Conservation (phyloP, 495 filamentous ascomycete species). For the Podospora fimiseda region DNA sequence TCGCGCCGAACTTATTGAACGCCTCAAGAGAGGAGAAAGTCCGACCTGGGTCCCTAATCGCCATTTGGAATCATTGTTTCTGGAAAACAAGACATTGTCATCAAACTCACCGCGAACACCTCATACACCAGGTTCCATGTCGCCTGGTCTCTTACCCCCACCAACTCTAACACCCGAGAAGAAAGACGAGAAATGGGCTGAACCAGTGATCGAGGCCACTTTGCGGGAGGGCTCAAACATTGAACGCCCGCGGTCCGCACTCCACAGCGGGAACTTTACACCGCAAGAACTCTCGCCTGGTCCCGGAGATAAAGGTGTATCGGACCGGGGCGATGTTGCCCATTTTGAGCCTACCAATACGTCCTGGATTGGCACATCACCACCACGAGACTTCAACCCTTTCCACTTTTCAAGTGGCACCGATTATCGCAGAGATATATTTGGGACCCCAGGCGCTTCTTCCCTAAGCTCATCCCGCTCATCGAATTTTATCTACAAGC, state of each 20-base stretch:
- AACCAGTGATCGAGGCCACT: slow-evolving; percentile 21
- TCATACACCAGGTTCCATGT: slow-evolving; percentile 30
- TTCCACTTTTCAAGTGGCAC: slow-evolving; percentile 31
- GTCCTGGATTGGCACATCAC: slow-evolving; percentile 41
- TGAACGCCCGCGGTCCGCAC: slow-evolving; percentile 75
- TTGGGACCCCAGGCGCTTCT: slow-evolving; percentile 40
- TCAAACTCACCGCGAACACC: slow-evolving; percentile 33
- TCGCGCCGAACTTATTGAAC: slow-evolving; percentile 74
- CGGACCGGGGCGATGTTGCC: neutral
- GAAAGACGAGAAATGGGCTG: slow-evolving; percentile 12
- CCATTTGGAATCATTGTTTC: slow-evolving; percentile 40
- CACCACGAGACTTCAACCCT: slow-evolving; percentile 37
- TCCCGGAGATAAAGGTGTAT: neutral
- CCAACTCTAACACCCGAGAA: slow-evolving; percentile 40
- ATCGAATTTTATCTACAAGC: slow-evolving; percentile 76
- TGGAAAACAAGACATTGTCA: slow-evolving; percentile 20
- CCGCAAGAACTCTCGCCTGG: slow-evolving; percentile 40
- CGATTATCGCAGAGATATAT: slow-evolving; percentile 23
- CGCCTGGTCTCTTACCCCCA: slow-evolving; percentile 32
- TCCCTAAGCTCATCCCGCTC: slow-evolving; percentile 71
- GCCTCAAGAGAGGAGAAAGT: slow-evolving; percentile 73
- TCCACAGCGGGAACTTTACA: slow-evolving; percentile 86
- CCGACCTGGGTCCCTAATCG: slow-evolving; percentile 66
- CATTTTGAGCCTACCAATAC: slow-evolving; percentile 6
- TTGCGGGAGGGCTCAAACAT: slow-evolving; percentile 53